Base-by-base conservation (phyloP, 2,329 filamentous ascomycete genomes). In the Fusarium sp. region DNA sequence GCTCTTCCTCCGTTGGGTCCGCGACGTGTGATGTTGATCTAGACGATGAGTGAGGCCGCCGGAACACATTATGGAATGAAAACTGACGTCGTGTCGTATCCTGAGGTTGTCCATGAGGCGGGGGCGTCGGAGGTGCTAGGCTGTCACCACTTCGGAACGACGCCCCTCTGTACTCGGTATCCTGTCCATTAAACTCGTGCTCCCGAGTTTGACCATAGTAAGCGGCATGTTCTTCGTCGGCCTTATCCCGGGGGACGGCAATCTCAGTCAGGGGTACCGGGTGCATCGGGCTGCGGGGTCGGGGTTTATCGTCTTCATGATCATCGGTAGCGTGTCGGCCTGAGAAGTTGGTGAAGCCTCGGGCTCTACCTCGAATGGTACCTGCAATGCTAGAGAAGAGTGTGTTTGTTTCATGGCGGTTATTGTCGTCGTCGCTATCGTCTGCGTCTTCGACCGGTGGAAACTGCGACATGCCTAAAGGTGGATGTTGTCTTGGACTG, bases 11-110 rank as follows among this genome's bases (percentile, higher is more conserved):
- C 0, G 92, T 95, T 4, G 88, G 88, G 46, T 76, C 64, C 23
- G 71, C 61, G 32, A 73, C 54, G n/a, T 67, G 73, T 23, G 75
- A 72, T 12, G 58, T 56, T 37, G 70, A 71, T 58, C 70, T 73
- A 30, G 70, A 72, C 42, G 84, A 72, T 50, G 84, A 85, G 37
- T 76, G 69, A 23, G 76, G 77, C 38, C 79, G 79, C 58, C 78
- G 75, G 80, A 98, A 96, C 56, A 97, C 90, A 72, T 92, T 94
- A 71, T 95, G 92, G 85, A 98, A 98, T 20, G 93, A 97, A 82
- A 98, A 99, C 78, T 97, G 93, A 66, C 95, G 88, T 71, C 85
- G 88, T 14, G 92, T 89, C 12, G 91, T 88, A 33, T 84, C 83
- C 59, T 87, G 88, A 6, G 86, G 89, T 7, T 90, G 88, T 42